Conservation (phyloP, 345 rosid species). For the Ceriops zippeliana region DNA sequence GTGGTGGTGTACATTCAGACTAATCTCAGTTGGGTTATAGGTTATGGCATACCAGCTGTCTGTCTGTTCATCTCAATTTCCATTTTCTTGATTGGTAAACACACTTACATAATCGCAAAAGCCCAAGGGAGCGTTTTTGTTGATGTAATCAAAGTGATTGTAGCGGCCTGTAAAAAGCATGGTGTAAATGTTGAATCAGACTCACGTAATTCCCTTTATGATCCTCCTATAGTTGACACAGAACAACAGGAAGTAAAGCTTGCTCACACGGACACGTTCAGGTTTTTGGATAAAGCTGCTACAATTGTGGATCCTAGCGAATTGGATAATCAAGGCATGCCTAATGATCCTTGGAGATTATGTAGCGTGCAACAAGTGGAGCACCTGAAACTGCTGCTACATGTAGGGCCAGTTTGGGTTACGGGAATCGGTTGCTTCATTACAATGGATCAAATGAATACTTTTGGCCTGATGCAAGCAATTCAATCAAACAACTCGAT, state of each 20-base stretch:
- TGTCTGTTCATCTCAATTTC: conserved; percentile 47
- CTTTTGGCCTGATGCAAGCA: conserved; percentile 63
- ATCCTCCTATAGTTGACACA: conserved; percentile 33
- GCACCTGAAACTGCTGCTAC: conserved; percentile 47
- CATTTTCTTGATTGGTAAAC: conserved; percentile 51
- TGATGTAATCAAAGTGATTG: conserved; percentile 48
- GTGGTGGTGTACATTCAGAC: conserved; percentile 63
- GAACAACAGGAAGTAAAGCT: conserved; percentile 19
- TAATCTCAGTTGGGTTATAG: conserved; percentile 61
- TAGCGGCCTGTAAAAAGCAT: conserved; percentile 46
- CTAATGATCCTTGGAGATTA: conserved; percentile 52
- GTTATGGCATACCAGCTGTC: conserved; percentile 56
- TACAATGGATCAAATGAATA: conserved; percentile 55
- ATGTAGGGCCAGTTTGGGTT: conserved; percentile 52
- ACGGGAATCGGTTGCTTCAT: conserved; percentile 62
- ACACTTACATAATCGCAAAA: conserved; percentile 40
- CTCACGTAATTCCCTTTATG: conserved; percentile 21
- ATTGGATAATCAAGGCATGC: conserved; percentile 36
- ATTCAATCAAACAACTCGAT: conserved; percentile 43
- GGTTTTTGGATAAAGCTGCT: conserved; percentile 55
- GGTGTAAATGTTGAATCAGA: neutral
- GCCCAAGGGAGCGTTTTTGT: conserved; percentile 56
- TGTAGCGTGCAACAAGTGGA: conserved; percentile 65
- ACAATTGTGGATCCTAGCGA: conserved; percentile 42
- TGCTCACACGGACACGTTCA: conserved; percentile 35